phyloP scores from a whole-genome alignment of 2,329 filamentous ascomycete species.

The Sarocladium brachiariae region DNA sequence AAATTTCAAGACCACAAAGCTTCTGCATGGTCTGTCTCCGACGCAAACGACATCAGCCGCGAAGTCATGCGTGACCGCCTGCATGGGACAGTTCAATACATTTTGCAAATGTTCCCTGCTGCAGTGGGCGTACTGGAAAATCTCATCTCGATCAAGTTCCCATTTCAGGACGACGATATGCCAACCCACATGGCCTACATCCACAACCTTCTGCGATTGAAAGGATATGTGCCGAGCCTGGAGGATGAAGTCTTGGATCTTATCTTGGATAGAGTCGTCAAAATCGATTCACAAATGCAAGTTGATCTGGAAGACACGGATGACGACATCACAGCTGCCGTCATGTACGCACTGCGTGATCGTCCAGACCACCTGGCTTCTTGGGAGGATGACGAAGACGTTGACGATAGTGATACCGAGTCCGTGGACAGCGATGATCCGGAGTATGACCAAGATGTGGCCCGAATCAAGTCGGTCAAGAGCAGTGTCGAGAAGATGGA shows the following conservation, averaged over 20 bases:
- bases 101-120: constrained; percentile 76
- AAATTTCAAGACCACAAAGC: constrained; percentile 57
- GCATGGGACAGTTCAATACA: constrained; percentile 67
- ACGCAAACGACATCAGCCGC: constrained; percentile 53
- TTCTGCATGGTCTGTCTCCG: constrained; percentile 40
- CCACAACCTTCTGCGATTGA: constrained; percentile 71
- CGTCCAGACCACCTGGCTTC: constrained; percentile 19
- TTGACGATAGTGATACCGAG: constrained; percentile 62
- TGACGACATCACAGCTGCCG: constrained; percentile 72
- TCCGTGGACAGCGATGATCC: constrained; percentile 65
- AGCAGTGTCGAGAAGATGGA: constrained; percentile 89
- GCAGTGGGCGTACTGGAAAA: constrained; percentile 63
- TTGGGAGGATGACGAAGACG: constrained; percentile 49
- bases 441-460: constrained; percentile 56
- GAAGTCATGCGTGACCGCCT: constrained; percentile 64
- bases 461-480: constrained; percentile 63
- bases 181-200: constrained; percentile 83
- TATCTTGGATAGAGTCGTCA: constrained; percentile 80
- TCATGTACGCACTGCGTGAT: constrained; percentile 44
- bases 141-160: constrained; percentile 63
- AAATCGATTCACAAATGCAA: constrained; percentile 93
- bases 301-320: constrained; percentile 88
- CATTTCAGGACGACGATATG: constrained; percentile 68
- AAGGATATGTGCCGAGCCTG: constrained; percentile 70
- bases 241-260: constrained; percentile 75